Base-by-base conservation (phyloP, 148 eudicot species). In the Diospyros kaki region DNA sequence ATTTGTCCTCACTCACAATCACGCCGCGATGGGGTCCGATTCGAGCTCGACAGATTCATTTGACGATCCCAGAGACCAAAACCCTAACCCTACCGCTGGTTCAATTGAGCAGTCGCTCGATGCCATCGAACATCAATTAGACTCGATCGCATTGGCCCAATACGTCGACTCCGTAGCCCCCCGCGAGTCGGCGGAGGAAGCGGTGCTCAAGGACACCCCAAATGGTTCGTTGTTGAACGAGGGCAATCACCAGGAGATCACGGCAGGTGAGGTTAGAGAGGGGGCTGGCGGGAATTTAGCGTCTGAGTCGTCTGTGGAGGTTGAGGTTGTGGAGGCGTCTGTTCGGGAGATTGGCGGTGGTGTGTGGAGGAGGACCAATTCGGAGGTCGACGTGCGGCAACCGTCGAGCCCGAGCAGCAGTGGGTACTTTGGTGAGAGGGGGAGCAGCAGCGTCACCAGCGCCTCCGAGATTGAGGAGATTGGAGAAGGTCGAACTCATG, bases 371-470 rank as follows among this genome's bases (percentile, higher is more conserved):
- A 84, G 84, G 66, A 77, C 71, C 72, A 73, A 76, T 72, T 84
- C 83, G 75, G 92, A 86, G 84, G 61, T 64, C 56, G 86, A 86
- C 50, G 86, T 28, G 77, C 90, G 84, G 40, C 79, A 54, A 38
- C 75, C 76, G 15, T 66, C 66, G 63, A 93, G 96, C 75, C 93
- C 91, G 18, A 87, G 89, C 67, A 94, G 98, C 69, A 92, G 97
- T 58, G 98, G 98, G 0, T 92, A 94, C 66, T 95, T 87, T 1
- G 97, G 93, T n/a, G 98, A 87, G 78, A 88, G 89, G 66, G 97
- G 93, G 51, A 88, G 75, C 15, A 65, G 79, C 28, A 0, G 28
- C 38, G 86, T 68, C 42, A 83, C 82, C 9, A 89, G 85, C 80
- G 89, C 62, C 0, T 83, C 81, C 12, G 88, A 84, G 52, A 82